Percentiles rank a stretch among this genome's conserved stretches.
phyloP scores from a whole-genome alignment of 2,329 filamentous ascomycete genomes.

The Scedosporium boydii region DNA sequence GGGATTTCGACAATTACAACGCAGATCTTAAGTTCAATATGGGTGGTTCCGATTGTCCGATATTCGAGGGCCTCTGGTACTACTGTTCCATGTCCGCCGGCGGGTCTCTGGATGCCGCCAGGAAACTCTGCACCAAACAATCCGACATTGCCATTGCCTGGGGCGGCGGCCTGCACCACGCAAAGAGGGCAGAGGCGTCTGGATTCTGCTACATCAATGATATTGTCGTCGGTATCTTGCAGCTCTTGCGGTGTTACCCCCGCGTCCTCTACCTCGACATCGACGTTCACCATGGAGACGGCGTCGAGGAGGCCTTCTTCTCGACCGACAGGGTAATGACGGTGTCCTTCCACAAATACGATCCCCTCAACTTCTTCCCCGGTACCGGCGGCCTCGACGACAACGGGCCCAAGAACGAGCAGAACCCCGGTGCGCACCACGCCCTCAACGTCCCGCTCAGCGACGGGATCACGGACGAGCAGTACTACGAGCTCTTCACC shows the following conservation, averaged over 20 bases:
- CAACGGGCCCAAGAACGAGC: conserved; percentile 72
- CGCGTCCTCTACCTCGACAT: conserved; percentile 93
- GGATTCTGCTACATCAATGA: conserved; percentile 99
- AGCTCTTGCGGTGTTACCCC: conserved; percentile 71
- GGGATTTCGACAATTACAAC: conserved; percentile 56
- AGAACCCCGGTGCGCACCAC: conserved; percentile 82
- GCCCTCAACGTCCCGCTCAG: conserved; percentile 83
- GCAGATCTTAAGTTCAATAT: conserved; percentile 72
- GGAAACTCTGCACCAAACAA: conserved; percentile 76
- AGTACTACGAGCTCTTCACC: conserved; percentile 80
- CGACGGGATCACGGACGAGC: conserved; percentile 83
- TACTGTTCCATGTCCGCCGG: conserved; percentile 93
- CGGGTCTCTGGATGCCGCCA: conserved; percentile 80
- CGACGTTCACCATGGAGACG: conserved; percentile 85
- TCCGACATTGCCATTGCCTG: conserved; percentile 96
- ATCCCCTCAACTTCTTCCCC: conserved; percentile 74
- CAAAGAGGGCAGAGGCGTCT: conserved; percentile 85
- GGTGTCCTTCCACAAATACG: conserved; percentile 94
- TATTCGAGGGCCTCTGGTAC: conserved; percentile 91
- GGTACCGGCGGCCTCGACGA: conserved; percentile 82
- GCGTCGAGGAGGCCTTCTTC: conserved; percentile 85
- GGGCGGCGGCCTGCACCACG: conserved; percentile 93
- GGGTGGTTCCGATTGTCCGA: conserved; percentile 83
- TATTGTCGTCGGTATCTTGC: conserved; percentile 86
- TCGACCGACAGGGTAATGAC: conserved; percentile 86